A percentile compares a stretch with the other conserved stretches of the same genome.
These are phyloP conservation scores for Aspergillus nanangensis DNA, from an alignment of 495 filamentous ascomycete genomes.

Conservation along the genomic window DNA sequence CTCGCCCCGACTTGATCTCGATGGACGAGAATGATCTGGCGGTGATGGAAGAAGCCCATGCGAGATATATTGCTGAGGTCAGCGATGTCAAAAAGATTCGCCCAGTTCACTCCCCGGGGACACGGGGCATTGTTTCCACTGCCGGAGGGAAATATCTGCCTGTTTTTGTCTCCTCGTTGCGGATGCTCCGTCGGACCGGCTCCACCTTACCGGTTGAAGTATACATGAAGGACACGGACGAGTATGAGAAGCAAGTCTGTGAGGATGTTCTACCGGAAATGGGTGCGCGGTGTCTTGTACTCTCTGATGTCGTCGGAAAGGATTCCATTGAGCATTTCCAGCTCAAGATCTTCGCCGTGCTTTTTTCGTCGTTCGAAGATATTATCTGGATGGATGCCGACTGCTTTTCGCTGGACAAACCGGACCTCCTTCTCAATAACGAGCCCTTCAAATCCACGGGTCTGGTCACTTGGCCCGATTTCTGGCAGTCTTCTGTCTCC, in stretches of 20 bases:
- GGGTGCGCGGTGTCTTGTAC: conserved; percentile 48
- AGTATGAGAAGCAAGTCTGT: conserved; percentile 52
- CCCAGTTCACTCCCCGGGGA: conserved; percentile 38
- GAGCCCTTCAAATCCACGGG: conserved; percentile 50
- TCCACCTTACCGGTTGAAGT: conserved; percentile 55
- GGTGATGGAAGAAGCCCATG: conserved; percentile 39
- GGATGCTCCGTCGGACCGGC: conserved; percentile 54
- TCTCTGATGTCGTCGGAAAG: conserved; percentile 40
- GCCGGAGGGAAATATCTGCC: conserved; percentile 43
- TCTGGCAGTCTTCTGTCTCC: conserved; percentile 51
- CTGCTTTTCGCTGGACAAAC: conserved; percentile 48
- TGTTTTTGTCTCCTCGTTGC: conserved; percentile 46
- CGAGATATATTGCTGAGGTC: conserved; percentile 36
- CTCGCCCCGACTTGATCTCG: conserved; percentile 31
- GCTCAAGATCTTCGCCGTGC: conserved; percentile 55
- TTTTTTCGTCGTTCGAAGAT: conserved; percentile 57
- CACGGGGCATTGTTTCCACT: conserved; percentile 53
- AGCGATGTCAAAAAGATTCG: conserved; percentile 24
- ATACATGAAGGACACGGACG: conserved; percentile 44
- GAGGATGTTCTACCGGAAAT: conserved; percentile 44
- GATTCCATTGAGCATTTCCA: conserved; percentile 47
- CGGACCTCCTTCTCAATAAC: conserved; percentile 44
- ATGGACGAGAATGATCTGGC: conserved; percentile 27
- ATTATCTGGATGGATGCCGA: conserved; percentile 62
- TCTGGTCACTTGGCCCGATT: conserved; percentile 60